These are phyloP conservation scores for Termitomyces titanicus DNA, from an alignment of 768 basidiomycete genomes.

Conservation along the genomic window DNA sequence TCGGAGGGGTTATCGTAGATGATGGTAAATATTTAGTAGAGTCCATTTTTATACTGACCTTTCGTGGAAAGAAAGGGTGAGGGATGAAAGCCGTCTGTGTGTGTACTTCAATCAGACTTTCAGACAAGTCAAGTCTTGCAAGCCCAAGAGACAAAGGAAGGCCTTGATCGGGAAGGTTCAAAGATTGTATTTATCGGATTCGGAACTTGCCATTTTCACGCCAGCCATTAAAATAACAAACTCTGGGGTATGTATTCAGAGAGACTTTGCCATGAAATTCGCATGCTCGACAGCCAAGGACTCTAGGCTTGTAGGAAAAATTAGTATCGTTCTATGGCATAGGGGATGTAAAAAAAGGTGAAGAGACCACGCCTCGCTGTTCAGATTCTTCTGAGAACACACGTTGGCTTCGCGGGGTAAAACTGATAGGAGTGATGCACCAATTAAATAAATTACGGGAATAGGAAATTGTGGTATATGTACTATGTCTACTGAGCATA, in stretches of 20 bases:
- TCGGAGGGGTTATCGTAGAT: constrained; percentile 29
- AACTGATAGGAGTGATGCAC: not conserved
- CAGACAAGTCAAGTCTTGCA: constrained; percentile 37
- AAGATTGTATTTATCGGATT: constrained; percentile 36
- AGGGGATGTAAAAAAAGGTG: not conserved
- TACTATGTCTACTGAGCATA: not conserved
- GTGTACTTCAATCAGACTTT: constrained; percentile 33
- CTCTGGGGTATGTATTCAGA: too few species aligned
- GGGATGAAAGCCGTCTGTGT: constrained; percentile 32
- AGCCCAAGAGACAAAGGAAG: constrained; percentile 39
- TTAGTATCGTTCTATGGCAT: not conserved
- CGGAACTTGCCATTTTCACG: constrained; percentile 44
- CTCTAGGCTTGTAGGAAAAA: not conserved
- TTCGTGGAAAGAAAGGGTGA: constrained; percentile 35
- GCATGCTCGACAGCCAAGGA: not conserved
- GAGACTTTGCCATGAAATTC: too few species aligned
- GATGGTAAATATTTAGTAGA: constrained; percentile 29
- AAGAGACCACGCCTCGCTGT: not conserved
- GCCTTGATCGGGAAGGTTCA: constrained; percentile 49
- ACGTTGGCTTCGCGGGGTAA: too few species aligned
- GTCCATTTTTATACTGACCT: constrained; percentile 46
- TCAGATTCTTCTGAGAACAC: too few species aligned
- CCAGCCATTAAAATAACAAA: too few species aligned
- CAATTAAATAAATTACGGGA: too few species aligned
- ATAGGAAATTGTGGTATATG: not conserved